These are phyloP conservation scores for Diatrype stigma DNA, from an alignment of 2,329 filamentous ascomycete species.

Conservation along the genomic window DNA sequence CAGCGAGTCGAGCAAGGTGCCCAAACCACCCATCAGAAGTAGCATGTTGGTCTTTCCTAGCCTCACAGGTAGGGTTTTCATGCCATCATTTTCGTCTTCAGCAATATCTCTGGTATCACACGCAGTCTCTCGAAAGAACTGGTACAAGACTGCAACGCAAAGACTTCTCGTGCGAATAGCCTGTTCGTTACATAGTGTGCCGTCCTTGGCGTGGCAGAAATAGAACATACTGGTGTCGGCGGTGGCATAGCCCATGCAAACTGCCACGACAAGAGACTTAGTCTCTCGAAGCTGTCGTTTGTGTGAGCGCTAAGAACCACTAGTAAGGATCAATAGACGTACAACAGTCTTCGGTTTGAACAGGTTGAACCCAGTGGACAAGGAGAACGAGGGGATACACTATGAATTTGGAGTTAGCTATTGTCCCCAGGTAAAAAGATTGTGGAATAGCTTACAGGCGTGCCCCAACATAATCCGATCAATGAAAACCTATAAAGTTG, in stretches of 20 bases:
- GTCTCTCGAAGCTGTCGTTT: not conserved
- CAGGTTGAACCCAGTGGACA: not conserved
- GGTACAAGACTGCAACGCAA: constrained; percentile 7
- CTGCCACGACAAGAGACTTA: not conserved
- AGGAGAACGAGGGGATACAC: not conserved
- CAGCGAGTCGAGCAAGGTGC: not conserved
- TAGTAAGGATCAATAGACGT: not conserved
- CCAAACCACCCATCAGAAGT: not conserved
- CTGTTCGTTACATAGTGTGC: not conserved
- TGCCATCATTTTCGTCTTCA: constrained; percentile 5
- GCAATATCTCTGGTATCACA: constrained; percentile 7
- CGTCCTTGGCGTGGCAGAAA: not conserved
- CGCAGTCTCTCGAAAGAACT: constrained; percentile 10
- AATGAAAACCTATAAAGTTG: not conserved
- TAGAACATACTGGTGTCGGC: not conserved
- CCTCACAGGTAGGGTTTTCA: constrained; percentile 5
- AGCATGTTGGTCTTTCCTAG: constrained; percentile 2
- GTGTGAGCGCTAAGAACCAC: not conserved
- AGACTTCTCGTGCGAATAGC: constrained; percentile 6
- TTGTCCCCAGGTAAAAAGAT: too few relatives aligned
- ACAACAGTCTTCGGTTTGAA: not conserved
- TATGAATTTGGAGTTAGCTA: too few relatives aligned
- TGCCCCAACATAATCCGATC: not conserved
- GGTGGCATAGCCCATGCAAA: not conserved
- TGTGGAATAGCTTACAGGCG: too few relatives aligned